Conservation (phyloP, 768 basidiomycete genomes). For the Candolleomyces aberdarensis region DNA sequence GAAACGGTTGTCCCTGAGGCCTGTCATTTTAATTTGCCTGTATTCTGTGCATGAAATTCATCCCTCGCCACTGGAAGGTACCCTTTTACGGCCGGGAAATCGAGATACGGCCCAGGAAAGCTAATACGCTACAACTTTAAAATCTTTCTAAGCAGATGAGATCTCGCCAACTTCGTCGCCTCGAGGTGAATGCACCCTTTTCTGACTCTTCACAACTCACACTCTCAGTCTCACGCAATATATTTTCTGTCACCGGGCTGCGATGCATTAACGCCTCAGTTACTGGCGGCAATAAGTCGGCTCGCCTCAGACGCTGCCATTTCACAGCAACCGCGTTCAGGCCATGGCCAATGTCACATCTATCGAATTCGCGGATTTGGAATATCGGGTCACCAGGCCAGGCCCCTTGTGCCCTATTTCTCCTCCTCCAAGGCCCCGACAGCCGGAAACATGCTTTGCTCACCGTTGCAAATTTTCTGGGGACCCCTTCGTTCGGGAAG, state of each 20-base stretch:
- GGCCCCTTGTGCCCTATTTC: too few relatives aligned
- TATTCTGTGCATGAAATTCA: neutral
- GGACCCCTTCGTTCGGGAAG: too few relatives aligned
- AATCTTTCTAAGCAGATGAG: neutral
- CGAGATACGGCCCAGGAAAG: neutral
- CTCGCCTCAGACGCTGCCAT: too few relatives aligned
- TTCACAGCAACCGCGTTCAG: too few relatives aligned
- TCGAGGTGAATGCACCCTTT: constrained; percentile 6
- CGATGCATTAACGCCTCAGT: neutral
- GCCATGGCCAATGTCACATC: too few relatives aligned
- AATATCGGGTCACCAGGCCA: too few relatives aligned
- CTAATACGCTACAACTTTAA: constrained; percentile 7
- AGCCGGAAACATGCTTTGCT: too few relatives aligned
- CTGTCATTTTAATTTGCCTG: constrained; percentile 5
- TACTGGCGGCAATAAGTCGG: too few relatives aligned
- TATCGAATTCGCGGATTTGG: too few relatives aligned
- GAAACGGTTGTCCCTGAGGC: constrained; percentile 8
- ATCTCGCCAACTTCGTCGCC: neutral
- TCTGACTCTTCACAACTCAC: constrained; percentile 6
- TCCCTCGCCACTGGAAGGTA: neutral
- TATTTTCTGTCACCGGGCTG: neutral
- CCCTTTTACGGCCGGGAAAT: neutral
- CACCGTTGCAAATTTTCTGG: too few relatives aligned
- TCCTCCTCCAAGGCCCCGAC: too few relatives aligned
- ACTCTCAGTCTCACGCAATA: neutral